Base-by-base conservation (phyloP, 805 yeast species). In the Trichomonascus vanleenenianus region DNA sequence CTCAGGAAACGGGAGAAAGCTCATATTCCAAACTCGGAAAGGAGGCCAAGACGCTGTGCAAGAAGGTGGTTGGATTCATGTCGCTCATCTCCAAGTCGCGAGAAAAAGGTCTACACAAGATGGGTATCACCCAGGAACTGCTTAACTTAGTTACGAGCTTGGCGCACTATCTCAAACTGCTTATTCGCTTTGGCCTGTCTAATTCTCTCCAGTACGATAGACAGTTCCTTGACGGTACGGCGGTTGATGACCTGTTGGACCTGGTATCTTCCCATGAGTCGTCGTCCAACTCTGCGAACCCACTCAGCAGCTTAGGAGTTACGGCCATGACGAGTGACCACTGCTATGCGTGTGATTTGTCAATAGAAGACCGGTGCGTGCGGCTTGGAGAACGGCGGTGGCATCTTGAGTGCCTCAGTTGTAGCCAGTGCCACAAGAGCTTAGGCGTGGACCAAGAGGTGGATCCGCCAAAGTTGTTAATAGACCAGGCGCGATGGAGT, bases 81-180 rank as follows among this genome's bases (percentile, higher is more conserved):
- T 88, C 95, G 1, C 73, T 87, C 30, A 66, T 93, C 37, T 72
- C 96, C 50, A 87, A 85, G 56, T 42, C 53, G 11, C 44, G 56
- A 30, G 49, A 47, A 12, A 53, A 50, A 18, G 49, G 53, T 10
- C 48, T 51, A 19, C 46, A 49, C 15, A 49, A 51, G 2, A 48
- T 52, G 50, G 59, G 56, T 9, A 48, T 54, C 20, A 57, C 68
- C 1, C 60, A 56, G 31, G 70, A 66, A 18, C 58, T 91, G 34
- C 72, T 93, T 53, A 78, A 91, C 0, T 78, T 89, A 9, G 89
- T 89, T 3, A 86, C 96, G 1, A 88, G 94, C 0, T 69, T 91
- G 55, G 97, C 98, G 0, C 97, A 93, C 61, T 91, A 88, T 63
- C 70, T 93, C 56, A 93, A 93, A 62, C 71, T 91, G 5, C 68